Evolutionary conservation across 805 yeast genomes (phyloP).

Genomic region (Saccharomycopsis fermentans): DNA sequence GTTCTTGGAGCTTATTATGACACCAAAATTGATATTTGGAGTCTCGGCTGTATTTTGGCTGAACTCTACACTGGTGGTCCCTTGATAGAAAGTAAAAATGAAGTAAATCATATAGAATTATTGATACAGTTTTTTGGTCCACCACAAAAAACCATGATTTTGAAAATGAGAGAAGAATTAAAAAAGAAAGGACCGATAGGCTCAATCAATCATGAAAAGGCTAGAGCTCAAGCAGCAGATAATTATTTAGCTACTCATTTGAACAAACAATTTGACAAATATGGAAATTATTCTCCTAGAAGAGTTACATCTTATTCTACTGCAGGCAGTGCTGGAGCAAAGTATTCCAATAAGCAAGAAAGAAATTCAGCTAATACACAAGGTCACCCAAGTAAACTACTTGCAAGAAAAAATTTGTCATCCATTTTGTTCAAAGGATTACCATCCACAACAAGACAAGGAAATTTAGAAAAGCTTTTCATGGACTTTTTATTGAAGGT

Average conservation of each 20-base stretch:
- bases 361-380: not conserved
- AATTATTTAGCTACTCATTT: not conserved
- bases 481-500: constrained; percentile 1
- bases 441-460: not conserved
- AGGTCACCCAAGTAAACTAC: not conserved
- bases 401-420: not conserved
- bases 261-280: not conserved
- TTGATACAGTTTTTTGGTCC: constrained; percentile 80
- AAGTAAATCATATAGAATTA: constrained; percentile 65
- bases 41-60: constrained; percentile 79
- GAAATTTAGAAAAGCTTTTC: constrained; percentile 3
- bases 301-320: not conserved
- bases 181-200: constrained; percentile 28
- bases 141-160: constrained; percentile 40
- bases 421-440: not conserved
- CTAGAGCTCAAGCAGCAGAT: constrained; percentile 3
- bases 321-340: not conserved
- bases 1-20: constrained; percentile 58
- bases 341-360: not conserved
- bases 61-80: constrained; percentile 86
- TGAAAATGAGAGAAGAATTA: constrained; percentile 31
- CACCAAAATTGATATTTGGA: constrained; percentile 87
- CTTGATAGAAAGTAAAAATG: constrained; percentile 73
- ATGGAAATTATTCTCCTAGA: not conserved
- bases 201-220: constrained; percentile 9